Evolutionary conservation across 2,329 filamentous ascomycete species (phyloP), one percentile per base, ranked within the genome.

Genomic region (Teratosphaeria gauchensis): DNA sequence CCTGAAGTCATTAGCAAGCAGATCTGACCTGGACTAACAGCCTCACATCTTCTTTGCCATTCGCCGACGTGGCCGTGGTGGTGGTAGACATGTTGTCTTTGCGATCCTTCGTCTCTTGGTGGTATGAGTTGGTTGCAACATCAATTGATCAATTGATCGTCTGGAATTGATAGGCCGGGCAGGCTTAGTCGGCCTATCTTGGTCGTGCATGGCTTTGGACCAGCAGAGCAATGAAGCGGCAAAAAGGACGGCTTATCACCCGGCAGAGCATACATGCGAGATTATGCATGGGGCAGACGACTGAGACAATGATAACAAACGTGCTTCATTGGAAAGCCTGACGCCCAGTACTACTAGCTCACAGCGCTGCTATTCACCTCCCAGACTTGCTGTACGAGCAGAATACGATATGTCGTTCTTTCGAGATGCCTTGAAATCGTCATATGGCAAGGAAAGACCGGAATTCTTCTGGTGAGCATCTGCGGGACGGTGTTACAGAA

Each of bases 381-480:
- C 11, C 4, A 38, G 35, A 16, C 35, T 16, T 12, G 35, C 16
- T 14, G 2, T 38, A 4, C 16, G 4, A 0, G 7, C 9, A 38
- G 4, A 9, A 3, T 16, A 28, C 19, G 56, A 21, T 24, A 63
- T 61, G 59, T 35, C 8, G 12, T 60, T 58, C 53, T 14, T 63
- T 11, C 56, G 51, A 12, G 38, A 57, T n/a, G 61, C 60, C 3
- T 63, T 63, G 32, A 30, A 51, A 21, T 63, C 61, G 2, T 58
- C 61, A 2, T 63, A 63, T 42, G 59, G 58, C 51, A 51, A 38
- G 12, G 51, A 60, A 19, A 60, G 55, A 55, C 62, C 62, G 8
- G 55, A 53, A 21, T 63, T 63, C 60, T 62, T 63, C 42, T 63
- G 60, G 58, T 38, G 35, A 38, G 35, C 35, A 38, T 16, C 24